These are phyloP conservation scores for Cytospora mali DNA, from an alignment of 2,329 filamentous ascomycete genomes.

Conservation along the genomic window DNA sequence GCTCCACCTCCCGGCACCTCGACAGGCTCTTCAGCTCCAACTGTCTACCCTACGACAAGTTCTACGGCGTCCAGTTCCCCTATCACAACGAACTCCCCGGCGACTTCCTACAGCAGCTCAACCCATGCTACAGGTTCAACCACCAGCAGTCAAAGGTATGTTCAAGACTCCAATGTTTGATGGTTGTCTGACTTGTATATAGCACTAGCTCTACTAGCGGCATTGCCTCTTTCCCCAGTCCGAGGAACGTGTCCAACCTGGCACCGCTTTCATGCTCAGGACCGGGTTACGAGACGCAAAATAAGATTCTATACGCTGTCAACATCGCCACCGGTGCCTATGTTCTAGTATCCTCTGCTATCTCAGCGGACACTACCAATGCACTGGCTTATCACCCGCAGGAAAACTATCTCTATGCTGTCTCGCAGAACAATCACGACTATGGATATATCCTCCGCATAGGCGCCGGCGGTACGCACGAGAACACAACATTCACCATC, in stretches of 20 bases:
- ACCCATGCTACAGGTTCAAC: background rate
- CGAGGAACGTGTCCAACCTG: background rate
- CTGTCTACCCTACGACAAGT: no score
- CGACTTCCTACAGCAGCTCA: no score
- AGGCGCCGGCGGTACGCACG: background rate
- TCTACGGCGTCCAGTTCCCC: no score
- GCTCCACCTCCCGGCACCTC: no score
- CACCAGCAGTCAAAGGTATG: background rate
- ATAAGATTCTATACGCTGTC: background rate
- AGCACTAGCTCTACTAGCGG: background rate
- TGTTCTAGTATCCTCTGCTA: background rate
- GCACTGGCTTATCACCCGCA: background rate
- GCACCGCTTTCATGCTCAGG: background rate
- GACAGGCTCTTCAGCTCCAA: no score
- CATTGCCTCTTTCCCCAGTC: background rate
- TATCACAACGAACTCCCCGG: no score
- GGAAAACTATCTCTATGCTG: background rate
- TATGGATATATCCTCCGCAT: slow-evolving; percentile 1
- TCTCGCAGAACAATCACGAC: background rate
- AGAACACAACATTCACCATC: background rate
- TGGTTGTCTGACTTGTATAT: background rate
- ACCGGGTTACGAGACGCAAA: background rate
- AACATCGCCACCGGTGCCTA: background rate
- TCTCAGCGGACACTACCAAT: background rate
- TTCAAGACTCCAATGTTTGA: background rate